Evolutionary conservation across 306 rosid species (phyloP).

Genomic region (Mimosa pudica): DNA sequence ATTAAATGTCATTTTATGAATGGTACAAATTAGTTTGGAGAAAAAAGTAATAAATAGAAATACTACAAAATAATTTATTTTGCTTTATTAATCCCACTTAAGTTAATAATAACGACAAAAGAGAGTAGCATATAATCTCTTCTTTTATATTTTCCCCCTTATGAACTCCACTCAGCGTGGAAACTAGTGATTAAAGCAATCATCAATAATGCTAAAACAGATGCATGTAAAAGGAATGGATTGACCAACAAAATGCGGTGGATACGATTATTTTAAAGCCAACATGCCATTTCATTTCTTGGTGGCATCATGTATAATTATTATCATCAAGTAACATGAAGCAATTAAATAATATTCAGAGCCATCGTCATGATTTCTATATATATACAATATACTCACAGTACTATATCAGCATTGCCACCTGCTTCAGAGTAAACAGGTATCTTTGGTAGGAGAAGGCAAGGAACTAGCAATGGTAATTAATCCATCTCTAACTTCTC

Average conservation of each 20-base stretch:
- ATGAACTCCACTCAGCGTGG: conserved; percentile 9
- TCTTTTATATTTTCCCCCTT: neutral
- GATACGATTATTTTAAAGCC: conserved; percentile 28
- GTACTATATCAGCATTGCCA: neutral
- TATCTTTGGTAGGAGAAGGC: conserved; percentile 17
- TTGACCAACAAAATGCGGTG: conserved; percentile 19
- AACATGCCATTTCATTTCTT: conserved; percentile 44
- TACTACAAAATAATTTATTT: no score
- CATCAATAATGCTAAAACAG: conserved; percentile 36
- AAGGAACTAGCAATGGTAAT: conserved; percentile 40
- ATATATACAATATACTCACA: neutral
- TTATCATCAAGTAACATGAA: conserved; percentile 1
- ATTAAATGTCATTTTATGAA: no score
- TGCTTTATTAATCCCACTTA: no score
- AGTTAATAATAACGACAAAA: no score
- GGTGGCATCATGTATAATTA: conserved; percentile 21
- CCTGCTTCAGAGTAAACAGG: conserved; percentile 18
- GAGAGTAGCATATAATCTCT: neutral
- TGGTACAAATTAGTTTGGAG: no score
- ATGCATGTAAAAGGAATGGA: conserved; percentile 19
- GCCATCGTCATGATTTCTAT: conserved; percentile 22
- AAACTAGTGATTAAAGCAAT: conserved; percentile 33
- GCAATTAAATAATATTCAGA: no score
- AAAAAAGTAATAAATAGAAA: no score
- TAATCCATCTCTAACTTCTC: neutral